Base-by-base conservation (phyloP, 2,329 filamentous ascomycete genomes). In the Amauroascus verrucosus region DNA sequence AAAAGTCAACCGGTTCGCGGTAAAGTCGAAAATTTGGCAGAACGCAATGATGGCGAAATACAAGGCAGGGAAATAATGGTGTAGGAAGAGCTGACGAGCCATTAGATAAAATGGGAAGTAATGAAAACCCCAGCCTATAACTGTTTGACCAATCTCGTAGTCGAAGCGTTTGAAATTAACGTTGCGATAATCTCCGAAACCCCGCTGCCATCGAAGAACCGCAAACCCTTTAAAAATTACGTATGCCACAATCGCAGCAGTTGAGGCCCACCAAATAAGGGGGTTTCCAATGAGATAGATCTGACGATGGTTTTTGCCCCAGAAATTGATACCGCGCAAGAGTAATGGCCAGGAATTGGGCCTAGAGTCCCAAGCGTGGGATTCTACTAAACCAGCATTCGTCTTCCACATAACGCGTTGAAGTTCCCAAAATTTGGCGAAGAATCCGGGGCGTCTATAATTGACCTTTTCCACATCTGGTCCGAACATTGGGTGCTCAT, bases 81-180 rank as follows among this genome's bases (percentile, higher is more conserved):
- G 93, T 57, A 98, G 77, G 79, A 98, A 98, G 33, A 98, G 83
- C 72, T 98, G 93, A 62, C 93, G 89, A 67, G 93, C 83, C 93
- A 98, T 97, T 54, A 98, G 80, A 75, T 83, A 98, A 76, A 98
- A 98, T 9, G 93, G 93, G 77, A 98, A 97, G 76, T 96, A 98
- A 72, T 98, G 93, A 70, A 98, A 85, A 46, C 87, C 88, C 93
- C 93, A 98, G 61, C 86, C 93, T 7, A 98, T 80, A 30, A 96
- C 85, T 16, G 83, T 88, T 51, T 83, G 88, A 57, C 93, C 93
- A 56, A 97, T 82, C 71, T 98, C 93, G 66, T 96, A 97, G 71
- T 97, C 93, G 69, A 97, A 98, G 54, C 93, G 88, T 75, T 95
- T 95, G 78, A 97, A 95, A 37, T 80, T 85, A 47, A 82, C 69